Percentiles rank a stretch among this genome's conserved stretches.
Evolutionary conservation across 176 grass and related monocot genomes (phyloP).

Genomic region (Metroxylon sagu): DNA sequence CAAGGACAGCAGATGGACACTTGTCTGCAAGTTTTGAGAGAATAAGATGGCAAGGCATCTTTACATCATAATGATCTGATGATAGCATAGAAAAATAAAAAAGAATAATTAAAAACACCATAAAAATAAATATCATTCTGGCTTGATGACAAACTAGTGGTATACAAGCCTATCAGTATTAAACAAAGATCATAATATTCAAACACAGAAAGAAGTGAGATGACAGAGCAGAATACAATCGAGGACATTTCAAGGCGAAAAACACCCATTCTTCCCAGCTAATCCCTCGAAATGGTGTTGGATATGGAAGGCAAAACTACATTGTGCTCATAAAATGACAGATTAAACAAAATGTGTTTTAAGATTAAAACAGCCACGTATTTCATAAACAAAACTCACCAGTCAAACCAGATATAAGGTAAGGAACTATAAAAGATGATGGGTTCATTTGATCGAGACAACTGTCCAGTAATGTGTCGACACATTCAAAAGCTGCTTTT

Average conservation of each 20-base stretch:
- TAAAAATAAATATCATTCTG: background rate
- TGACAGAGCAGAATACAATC: too few species aligned
- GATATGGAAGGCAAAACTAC: too few species aligned
- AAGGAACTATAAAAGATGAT: conserved; percentile 72
- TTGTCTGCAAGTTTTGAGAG: conserved; percentile 98
- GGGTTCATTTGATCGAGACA: conserved; percentile 96
- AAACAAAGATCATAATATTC: too few species aligned
- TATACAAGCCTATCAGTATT: too few species aligned
- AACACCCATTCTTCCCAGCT: too few species aligned
- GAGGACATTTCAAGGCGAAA: too few species aligned
- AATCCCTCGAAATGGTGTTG: too few species aligned
- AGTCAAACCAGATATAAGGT: conserved; percentile 76
- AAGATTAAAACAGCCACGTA: background rate
- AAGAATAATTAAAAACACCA: background rate
- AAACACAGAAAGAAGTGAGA: too few species aligned
- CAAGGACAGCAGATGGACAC: conserved; percentile 90
- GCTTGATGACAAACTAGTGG: too few species aligned
- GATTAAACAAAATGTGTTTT: too few species aligned
- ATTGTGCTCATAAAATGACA: too few species aligned
- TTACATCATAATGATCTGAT: conserved; percentile 98
- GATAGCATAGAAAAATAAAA: background rate
- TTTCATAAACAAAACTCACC: conserved; percentile 31
- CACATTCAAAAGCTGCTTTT: conserved; percentile 93
- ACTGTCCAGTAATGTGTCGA: conserved; percentile 76
- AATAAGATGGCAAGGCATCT: conserved; percentile 98